Evolutionary conservation across 164 flowering plant species (phyloP).

Genomic region (Santalum album): DNA sequence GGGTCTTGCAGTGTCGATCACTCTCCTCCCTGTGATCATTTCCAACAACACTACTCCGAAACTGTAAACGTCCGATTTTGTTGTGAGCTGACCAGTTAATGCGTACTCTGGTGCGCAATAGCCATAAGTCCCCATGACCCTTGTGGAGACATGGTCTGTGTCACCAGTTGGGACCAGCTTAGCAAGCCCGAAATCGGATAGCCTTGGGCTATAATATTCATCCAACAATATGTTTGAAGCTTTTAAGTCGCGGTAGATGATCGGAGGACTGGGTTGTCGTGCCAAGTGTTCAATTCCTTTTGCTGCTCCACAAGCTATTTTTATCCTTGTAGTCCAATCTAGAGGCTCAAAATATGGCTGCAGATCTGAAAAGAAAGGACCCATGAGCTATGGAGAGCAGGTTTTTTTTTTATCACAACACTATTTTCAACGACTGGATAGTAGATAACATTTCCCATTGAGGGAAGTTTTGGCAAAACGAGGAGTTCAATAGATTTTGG

Average conservation of each 20-base stretch:
- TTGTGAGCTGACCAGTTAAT: slow-evolving; percentile 64
- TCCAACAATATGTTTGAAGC: slow-evolving; percentile 72
- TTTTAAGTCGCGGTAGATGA: slow-evolving; percentile 78
- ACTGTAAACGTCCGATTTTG: slow-evolving; percentile 88
- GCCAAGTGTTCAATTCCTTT: slow-evolving; percentile 79
- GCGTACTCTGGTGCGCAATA: slow-evolving; percentile 94
- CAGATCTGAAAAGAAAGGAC: slow-evolving; percentile 28
- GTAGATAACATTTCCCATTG: too few species aligned
- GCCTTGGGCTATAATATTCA: slow-evolving; percentile 53
- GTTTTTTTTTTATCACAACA: too few species aligned
- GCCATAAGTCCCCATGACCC: slow-evolving; percentile 91
- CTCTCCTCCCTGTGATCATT: slow-evolving; percentile 81
- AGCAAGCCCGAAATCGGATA: slow-evolving; percentile 89
- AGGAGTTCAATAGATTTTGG: too few species aligned
- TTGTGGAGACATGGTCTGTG: slow-evolving; percentile 59
- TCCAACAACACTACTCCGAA: slow-evolving; percentile 89
- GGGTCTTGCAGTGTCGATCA: slow-evolving; percentile 58
- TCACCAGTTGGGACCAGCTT: slow-evolving; percentile 80
- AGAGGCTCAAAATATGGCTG: slow-evolving; percentile 37
- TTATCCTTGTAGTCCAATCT: slow-evolving; percentile 72
- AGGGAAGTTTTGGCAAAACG: too few species aligned
- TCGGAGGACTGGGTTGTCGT: slow-evolving; percentile 73
- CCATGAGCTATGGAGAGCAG: too few species aligned
- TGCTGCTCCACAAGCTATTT: slow-evolving; percentile 79
- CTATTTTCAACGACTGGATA: too few species aligned